Evolutionary conservation across 2,329 filamentous ascomycete species (phyloP).

Genomic region (Fusarium sp.): DNA sequence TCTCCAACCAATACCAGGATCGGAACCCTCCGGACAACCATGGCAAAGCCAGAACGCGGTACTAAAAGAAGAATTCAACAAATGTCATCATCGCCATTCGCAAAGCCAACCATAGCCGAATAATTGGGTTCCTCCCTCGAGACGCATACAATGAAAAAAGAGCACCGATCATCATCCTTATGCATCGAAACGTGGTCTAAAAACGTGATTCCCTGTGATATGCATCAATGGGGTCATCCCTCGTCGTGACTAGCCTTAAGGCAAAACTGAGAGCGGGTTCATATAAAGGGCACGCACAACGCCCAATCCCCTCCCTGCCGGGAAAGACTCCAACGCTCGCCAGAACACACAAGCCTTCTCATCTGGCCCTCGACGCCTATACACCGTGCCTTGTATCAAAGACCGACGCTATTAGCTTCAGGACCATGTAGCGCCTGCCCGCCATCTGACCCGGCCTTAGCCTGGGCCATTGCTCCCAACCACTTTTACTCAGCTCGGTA

Average conservation of each 20-base stretch:
- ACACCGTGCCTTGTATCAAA: slow-evolving; percentile 39
- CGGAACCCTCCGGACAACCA: slow-evolving; percentile 39
- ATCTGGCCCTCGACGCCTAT: slow-evolving; percentile 37
- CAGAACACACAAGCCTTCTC: slow-evolving; percentile 48
- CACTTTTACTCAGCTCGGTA: slow-evolving; percentile 46
- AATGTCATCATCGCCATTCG: slow-evolving; percentile 39
- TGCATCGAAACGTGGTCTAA: slow-evolving; percentile 64
- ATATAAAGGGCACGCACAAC: slow-evolving; percentile 45
- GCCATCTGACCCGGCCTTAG: slow-evolving; percentile 44
- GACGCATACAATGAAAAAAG: slow-evolving; percentile 55
- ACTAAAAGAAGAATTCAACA: slow-evolving; percentile 42
- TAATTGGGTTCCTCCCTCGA: slow-evolving; percentile 44
- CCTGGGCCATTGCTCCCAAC: slow-evolving; percentile 47
- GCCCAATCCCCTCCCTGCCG: slow-evolving; percentile 45
- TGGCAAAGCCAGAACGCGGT: slow-evolving; percentile 41
- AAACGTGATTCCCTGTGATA: slow-evolving; percentile 54
- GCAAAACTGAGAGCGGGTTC: slow-evolving; percentile 46
- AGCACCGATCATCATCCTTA: slow-evolving; percentile 60
- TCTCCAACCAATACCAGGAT: slow-evolving; percentile 36
- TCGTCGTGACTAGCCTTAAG: slow-evolving; percentile 43
- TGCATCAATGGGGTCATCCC: slow-evolving; percentile 51
- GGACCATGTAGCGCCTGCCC: slow-evolving; percentile 47
- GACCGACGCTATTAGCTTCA: slow-evolving; percentile 46
- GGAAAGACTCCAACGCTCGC: slow-evolving; percentile 49
- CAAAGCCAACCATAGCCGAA: slow-evolving; percentile 43